These are phyloP conservation scores for Plasmodium vinckei DNA, from an alignment of 169 alveolate species.

Conservation along the genomic window DNA sequence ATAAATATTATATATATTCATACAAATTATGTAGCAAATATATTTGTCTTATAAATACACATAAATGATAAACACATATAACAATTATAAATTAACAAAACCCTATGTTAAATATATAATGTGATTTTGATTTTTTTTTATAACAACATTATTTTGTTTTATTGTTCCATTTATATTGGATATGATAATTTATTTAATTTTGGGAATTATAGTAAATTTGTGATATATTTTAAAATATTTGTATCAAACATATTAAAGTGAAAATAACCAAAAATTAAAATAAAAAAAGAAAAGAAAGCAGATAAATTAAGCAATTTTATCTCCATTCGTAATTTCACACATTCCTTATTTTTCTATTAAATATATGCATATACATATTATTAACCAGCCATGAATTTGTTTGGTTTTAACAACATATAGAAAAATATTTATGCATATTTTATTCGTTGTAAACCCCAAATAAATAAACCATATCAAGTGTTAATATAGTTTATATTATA, in stretches of 20 bases:
- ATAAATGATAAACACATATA: too few relatives aligned
- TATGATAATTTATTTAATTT: too few relatives aligned
- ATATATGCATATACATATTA: neutral
- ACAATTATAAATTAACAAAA: too few relatives aligned
- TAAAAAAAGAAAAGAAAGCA: neutral
- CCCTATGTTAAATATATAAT: too few relatives aligned
- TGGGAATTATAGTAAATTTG: too few relatives aligned
- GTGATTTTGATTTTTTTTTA: too few relatives aligned
- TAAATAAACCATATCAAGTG: neutral
- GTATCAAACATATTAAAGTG: neutral
- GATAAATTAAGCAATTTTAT: neutral
- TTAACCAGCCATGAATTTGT: neutral
- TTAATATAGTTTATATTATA: slow-evolving; percentile 1
- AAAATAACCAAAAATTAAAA: neutral
- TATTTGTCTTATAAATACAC: too few relatives aligned
- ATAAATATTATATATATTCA: too few relatives aligned
- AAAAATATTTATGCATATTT: neutral
- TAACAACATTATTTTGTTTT: too few relatives aligned
- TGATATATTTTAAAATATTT: too few relatives aligned
- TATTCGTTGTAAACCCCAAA: slow-evolving; percentile 9
- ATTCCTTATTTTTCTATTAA: neutral
- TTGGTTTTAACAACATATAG: neutral
- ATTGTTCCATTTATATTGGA: too few relatives aligned
- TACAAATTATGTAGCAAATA: too few relatives aligned
- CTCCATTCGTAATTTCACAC: neutral